These are phyloP conservation scores for Lablab purpureus DNA, from an alignment of 306 rosid genomes.

Conservation along the genomic window DNA sequence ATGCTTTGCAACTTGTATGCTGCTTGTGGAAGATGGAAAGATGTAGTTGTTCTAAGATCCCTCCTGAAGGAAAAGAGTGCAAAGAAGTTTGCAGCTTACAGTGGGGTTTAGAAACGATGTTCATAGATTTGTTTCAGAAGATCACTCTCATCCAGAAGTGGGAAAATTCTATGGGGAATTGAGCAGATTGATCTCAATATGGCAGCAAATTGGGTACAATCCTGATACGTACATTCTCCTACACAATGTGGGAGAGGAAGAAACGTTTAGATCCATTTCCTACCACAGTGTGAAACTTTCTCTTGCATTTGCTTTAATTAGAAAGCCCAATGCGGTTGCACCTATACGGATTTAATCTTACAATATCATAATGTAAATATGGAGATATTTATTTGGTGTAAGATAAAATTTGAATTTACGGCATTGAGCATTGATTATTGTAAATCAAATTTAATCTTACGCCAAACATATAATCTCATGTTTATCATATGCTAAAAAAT, in stretches of 20 bases:
- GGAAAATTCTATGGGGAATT: conserved; percentile 49
- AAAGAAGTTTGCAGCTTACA: conserved; percentile 63
- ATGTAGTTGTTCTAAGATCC: conserved; percentile 53
- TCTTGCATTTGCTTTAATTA: conserved; percentile 56
- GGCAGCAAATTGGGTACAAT: conserved; percentile 55
- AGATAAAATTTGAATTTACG: too few relatives aligned
- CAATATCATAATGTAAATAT: too few relatives aligned
- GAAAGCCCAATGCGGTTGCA: conserved; percentile 49
- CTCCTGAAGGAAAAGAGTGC: conserved; percentile 52
- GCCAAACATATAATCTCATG: not conserved
- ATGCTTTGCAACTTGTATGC: conserved; percentile 63
- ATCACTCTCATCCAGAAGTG: conserved; percentile 50
- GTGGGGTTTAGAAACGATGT: conserved; percentile 57
- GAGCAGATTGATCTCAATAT: conserved; percentile 41
- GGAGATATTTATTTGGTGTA: too few relatives aligned
- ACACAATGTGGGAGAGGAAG: conserved; percentile 62
- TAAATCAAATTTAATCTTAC: conserved; percentile 10
- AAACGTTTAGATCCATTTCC: conserved; percentile 58
- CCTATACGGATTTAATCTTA: conserved; percentile 63
- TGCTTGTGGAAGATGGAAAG: conserved; percentile 61
- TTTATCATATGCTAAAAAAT: not conserved
- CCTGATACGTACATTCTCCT: conserved; percentile 56
- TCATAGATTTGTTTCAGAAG: conserved; percentile 59
- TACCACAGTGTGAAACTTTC: conserved; percentile 67
- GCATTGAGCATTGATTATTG: conserved; percentile 42